These are phyloP conservation scores for Fusarium sarcochroum DNA, from an alignment of 2,329 filamentous ascomycete species.

Conservation along the genomic window DNA sequence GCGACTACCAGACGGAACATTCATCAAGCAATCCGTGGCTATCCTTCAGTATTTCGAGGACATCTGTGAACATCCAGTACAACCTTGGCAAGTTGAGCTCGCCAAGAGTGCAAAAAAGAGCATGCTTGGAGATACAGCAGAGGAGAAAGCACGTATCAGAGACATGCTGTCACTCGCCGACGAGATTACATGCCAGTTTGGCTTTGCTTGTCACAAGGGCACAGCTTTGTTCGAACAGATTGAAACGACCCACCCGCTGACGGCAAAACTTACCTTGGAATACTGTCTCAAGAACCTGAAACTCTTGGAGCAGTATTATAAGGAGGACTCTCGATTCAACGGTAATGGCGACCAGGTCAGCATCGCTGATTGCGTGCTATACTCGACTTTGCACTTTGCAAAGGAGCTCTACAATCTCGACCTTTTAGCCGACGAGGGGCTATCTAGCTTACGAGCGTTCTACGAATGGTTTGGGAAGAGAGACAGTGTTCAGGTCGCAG, in stretches of 20 bases:
- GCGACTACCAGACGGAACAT: slow-evolving; percentile 28
- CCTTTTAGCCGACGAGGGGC: slow-evolving; percentile 7
- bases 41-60: slow-evolving; percentile 40
- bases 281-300: slow-evolving; percentile 21
- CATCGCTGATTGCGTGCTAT: slow-evolving; percentile 38
- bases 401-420: slow-evolving; percentile 29
- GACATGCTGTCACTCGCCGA: slow-evolving; percentile 32
- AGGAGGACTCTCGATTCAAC: neutral
- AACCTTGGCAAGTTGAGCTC: slow-evolving; percentile 25
- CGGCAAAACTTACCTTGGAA: slow-evolving; percentile 21
- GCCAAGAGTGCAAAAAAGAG: neutral
- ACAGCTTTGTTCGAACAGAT: neutral
- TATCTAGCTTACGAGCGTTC: slow-evolving; percentile 19
- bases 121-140: slow-evolving; percentile 16
- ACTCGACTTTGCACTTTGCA: slow-evolving; percentile 32
- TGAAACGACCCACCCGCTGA: slow-evolving; percentile 5
- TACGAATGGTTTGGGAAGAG: slow-evolving; percentile 25
- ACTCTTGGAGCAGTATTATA: slow-evolving; percentile 25
- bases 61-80: slow-evolving; percentile 21
- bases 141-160: slow-evolving; percentile 25
- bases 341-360: neutral
- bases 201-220: slow-evolving; percentile 38
- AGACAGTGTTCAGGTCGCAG: slow-evolving; percentile 20
- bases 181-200: slow-evolving; percentile 29
- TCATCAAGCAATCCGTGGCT: slow-evolving; percentile 39